These are phyloP conservation scores for Diddensiella caesifluorescens DNA, from an alignment of 805 yeast species.

Conservation along the genomic window DNA sequence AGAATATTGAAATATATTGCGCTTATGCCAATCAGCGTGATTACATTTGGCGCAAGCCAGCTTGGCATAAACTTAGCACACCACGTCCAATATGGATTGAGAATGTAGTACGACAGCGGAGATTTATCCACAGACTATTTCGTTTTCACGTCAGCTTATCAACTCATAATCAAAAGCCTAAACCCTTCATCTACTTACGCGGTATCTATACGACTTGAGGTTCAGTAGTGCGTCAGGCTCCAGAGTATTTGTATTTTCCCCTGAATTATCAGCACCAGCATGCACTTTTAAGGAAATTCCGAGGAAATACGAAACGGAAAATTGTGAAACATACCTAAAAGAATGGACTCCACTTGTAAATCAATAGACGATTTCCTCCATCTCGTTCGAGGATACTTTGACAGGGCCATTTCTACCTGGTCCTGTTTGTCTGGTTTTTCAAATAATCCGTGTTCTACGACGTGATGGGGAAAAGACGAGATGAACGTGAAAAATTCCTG, in stretches of 20 bases:
- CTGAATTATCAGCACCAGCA: background rate
- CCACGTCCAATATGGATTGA: constrained; percentile 81
- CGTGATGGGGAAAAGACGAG: background rate
- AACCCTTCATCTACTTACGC: constrained; percentile 15
- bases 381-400: too few relatives aligned
- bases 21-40: constrained; percentile 73
- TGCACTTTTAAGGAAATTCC: background rate
- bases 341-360: constrained; percentile 14
- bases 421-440: too few relatives aligned
- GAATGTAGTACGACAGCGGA: constrained; percentile 62
- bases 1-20: constrained; percentile 61
- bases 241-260: constrained; percentile 16
- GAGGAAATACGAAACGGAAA: too few relatives aligned
- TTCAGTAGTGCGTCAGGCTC: constrained; percentile 22
- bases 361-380: constrained; percentile 10
- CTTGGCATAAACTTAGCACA: constrained; percentile 77
- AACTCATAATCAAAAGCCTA: background rate
- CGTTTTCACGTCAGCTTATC: background rate
- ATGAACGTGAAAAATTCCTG: too few relatives aligned
- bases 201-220: constrained; percentile 26
- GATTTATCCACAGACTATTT: constrained; percentile 66
- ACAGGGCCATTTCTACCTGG: too few relatives aligned
- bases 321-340: constrained; percentile 10
- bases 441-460: too few relatives aligned
- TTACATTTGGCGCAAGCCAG: constrained; percentile 92